A percentile compares a stretch with the other conserved stretches of the same genome.
Conservation (phyloP, 352 stramenopile genomes). For the Peronospora farinosa region DNA sequence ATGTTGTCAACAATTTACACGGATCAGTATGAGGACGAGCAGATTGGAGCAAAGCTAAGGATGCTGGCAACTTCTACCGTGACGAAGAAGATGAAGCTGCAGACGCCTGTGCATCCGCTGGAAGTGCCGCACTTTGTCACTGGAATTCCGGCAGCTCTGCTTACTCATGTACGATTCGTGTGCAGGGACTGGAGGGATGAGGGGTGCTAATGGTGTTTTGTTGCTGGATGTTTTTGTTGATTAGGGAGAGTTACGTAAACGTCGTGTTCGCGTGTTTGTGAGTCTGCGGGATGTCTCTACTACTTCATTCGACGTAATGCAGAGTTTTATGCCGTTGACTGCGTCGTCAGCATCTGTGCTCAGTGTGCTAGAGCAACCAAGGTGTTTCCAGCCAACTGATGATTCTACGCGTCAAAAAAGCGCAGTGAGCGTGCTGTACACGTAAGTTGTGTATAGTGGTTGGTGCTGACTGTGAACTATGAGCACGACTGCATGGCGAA, state of each 20-base stretch:
- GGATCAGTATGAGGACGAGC: conserved; percentile 22
- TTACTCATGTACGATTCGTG: conserved; percentile 47
- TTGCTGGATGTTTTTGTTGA: conserved; percentile 7
- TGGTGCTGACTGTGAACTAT: background rate
- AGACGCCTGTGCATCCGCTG: conserved; percentile 35
- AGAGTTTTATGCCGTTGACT: conserved; percentile 41
- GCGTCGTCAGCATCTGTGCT: conserved; percentile 22
- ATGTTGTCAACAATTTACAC: conserved; percentile 54
- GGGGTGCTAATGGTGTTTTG: background rate
- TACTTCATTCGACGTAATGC: conserved; percentile 34
- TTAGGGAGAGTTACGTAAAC: conserved; percentile 49
- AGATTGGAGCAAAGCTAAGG: conserved; percentile 36
- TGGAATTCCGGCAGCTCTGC: conserved; percentile 44
- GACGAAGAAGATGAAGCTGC: conserved; percentile 22
- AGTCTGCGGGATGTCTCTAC: conserved; percentile 43
- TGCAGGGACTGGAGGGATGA: background rate
- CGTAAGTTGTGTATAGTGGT: conserved; percentile 23
- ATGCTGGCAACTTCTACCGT: conserved; percentile 39
- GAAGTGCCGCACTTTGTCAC: conserved; percentile 52
- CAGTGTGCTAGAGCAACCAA: conserved; percentile 34
- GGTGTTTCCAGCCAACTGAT: conserved; percentile 23
- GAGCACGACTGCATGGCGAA: conserved; percentile 8
- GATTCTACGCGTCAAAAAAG: conserved; percentile 2
- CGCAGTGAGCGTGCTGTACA: conserved; percentile 48
- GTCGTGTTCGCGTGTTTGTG: conserved; percentile 49